These are phyloP conservation scores for Boletus rubescentipes DNA, from an alignment of 768 basidiomycete genomes.

Conservation along the genomic window DNA sequence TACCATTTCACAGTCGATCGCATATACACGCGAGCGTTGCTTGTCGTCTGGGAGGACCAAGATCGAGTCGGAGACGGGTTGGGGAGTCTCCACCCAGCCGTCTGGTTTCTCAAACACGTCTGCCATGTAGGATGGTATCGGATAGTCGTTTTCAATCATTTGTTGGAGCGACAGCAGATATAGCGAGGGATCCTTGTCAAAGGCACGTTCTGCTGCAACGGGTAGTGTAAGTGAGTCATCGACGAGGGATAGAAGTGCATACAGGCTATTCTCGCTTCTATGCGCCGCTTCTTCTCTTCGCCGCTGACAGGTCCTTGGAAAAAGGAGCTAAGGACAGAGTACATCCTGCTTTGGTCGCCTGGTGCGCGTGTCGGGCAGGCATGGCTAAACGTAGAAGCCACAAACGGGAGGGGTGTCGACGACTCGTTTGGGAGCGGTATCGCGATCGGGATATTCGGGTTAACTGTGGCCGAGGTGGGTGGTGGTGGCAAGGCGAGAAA, in stretches of 20 bases:
- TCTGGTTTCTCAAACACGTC: conserved; percentile 60
- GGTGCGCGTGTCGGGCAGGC: conserved; percentile 92
- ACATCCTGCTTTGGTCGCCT: conserved; percentile 82
- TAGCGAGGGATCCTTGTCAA: conserved; percentile 60
- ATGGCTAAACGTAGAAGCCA: conserved; percentile 81
- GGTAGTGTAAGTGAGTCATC: conserved; percentile 6
- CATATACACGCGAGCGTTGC: conserved; percentile 56
- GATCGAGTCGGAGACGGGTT: conserved; percentile 34
- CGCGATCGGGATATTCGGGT: conserved; percentile 54
- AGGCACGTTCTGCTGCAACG: conserved; percentile 54
- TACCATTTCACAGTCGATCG: conserved; percentile 98
- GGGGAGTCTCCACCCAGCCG: conserved; percentile 85
- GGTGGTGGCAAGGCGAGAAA: conserved; percentile 69
- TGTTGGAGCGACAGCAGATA: conserved; percentile 79
- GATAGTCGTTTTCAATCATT: conserved; percentile 95
- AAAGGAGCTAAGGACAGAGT: conserved; percentile 80
- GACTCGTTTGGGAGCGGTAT: conserved; percentile 38
- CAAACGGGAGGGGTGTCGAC: conserved; percentile 56
- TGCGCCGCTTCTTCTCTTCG: conserved; percentile 74
- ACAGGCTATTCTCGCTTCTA: conserved; percentile 43
- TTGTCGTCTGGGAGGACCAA: conserved; percentile 32
- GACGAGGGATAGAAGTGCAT: background rate
- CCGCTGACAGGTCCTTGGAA: conserved; percentile 78
- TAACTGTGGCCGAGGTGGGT: conserved; percentile 64
- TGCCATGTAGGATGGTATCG: conserved; percentile 80